Evolutionary conservation across 2,329 filamentous ascomycete species (phyloP).

Genomic region (Pseudocercospora ulei): DNA sequence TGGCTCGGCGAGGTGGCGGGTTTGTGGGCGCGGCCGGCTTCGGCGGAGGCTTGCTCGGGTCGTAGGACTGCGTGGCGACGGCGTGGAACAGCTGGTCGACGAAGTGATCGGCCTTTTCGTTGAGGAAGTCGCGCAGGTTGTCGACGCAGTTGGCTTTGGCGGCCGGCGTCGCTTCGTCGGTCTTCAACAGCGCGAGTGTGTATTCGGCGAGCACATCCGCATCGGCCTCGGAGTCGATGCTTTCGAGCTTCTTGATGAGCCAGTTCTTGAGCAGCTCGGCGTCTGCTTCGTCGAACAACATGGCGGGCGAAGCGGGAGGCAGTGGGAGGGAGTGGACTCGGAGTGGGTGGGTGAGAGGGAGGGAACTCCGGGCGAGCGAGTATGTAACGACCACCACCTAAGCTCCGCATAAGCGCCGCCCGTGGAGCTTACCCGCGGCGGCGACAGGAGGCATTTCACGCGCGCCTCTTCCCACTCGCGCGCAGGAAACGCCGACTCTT

Average conservation of each 20-base stretch:
- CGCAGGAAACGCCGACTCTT: too few species aligned
- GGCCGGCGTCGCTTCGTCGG: constrained; percentile 55
- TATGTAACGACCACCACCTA: too few species aligned
- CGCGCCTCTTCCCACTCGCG: too few species aligned
- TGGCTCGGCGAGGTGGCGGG: constrained; percentile 20
- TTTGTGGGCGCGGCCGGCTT: constrained; percentile 18
- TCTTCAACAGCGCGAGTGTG: constrained; percentile 64
- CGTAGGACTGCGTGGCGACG: constrained; percentile 48
- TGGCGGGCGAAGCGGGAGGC: constrained; percentile 26
- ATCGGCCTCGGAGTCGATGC: constrained; percentile 62
- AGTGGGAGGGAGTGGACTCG: constrained; percentile 1
- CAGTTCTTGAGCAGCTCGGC: constrained; percentile 58
- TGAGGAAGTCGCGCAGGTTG: constrained; percentile 66
- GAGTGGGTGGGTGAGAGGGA: too few species aligned
- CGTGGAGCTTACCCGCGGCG: too few species aligned
- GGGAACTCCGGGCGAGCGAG: too few species aligned
- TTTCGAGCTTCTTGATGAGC: constrained; percentile 67
- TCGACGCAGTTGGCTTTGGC: constrained; percentile 59
- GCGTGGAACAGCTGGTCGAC: constrained; percentile 61
- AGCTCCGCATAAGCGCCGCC: too few species aligned
- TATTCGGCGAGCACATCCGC: constrained; percentile 75
- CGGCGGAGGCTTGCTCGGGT: constrained; percentile 26
- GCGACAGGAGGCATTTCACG: too few species aligned
- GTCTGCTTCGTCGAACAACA: constrained; percentile 49
- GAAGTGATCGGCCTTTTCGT: constrained; percentile 55